A percentile compares a stretch with the other conserved stretches of the same genome.
Evolutionary conservation across 768 basidiomycete genomes (phyloP).

Genomic region (Trametes cingulata): DNA sequence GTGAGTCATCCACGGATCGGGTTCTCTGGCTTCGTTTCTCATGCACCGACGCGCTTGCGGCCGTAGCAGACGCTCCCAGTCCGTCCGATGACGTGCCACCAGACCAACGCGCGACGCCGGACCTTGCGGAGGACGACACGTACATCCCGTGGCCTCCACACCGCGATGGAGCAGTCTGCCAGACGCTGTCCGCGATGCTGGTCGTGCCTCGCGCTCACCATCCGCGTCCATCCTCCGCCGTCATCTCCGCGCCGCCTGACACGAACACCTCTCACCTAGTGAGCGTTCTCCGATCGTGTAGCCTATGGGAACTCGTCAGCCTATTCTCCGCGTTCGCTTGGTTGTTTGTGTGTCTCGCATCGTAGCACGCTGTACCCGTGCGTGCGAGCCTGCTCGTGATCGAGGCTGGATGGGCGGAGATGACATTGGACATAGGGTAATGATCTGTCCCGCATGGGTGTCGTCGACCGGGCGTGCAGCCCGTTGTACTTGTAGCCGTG

Average conservation of each 20-base stretch:
- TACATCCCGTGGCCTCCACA: neutral
- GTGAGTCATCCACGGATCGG: neutral
- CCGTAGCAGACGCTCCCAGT: no score
- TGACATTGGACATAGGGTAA: neutral
- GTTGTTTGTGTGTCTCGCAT: conserved; percentile 18
- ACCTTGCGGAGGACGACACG: neutral
- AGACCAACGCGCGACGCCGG: neutral
- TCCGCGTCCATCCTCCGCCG: neutral
- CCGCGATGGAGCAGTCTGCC: neutral
- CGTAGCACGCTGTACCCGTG: neutral
- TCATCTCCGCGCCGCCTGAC: conserved; percentile 6
- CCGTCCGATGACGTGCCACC: neutral
- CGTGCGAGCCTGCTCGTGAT: neutral
- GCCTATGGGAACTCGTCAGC: conserved; percentile 20
- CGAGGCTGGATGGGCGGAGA: neutral
- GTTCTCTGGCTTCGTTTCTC: neutral
- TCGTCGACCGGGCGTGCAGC: no score
- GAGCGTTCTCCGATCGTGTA: neutral
- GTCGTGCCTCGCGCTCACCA: neutral
- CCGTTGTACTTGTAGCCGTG: neutral
- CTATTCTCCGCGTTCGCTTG: conserved; percentile 14
- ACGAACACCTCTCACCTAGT: neutral
- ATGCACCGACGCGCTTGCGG: neutral
- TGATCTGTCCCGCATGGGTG: neutral
- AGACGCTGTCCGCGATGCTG: neutral